phyloP scores from a whole-genome alignment of 2,329 filamentous ascomycete species.

The Xylaria sp. region DNA sequence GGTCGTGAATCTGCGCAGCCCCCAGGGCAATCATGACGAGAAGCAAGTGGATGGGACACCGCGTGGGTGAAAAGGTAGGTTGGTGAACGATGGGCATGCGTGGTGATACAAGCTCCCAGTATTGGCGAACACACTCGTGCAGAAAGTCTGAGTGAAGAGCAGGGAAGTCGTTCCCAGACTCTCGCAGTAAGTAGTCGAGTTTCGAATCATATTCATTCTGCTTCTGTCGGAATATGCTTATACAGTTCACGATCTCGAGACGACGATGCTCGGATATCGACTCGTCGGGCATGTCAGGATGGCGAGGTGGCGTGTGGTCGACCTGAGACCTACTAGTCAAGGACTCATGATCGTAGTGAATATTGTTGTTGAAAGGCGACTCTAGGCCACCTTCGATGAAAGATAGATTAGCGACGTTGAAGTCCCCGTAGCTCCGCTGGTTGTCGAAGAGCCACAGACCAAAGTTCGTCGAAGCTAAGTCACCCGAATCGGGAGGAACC shows the following conservation, averaged over 20 bases:
- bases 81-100: conserved; percentile 90
- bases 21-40: conserved; percentile 87
- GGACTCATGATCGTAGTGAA: conserved; percentile 64
- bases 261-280: conserved; percentile 58
- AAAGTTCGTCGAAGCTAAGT: conserved; percentile 58
- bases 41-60: conserved; percentile 80
- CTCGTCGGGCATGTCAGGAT: conserved; percentile 56
- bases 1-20: conserved; percentile 78
- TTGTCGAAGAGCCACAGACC: conserved; percentile 64
- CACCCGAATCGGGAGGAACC: conserved; percentile 51
- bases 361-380: conserved; percentile 63
- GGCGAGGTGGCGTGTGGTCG: conserved; percentile 56
- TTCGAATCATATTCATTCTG: conserved; percentile 55
- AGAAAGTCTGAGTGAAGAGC: conserved; percentile 80
- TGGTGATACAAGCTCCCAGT: conserved; percentile 87
- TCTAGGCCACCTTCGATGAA: conserved; percentile 63
- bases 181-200: conserved; percentile 50
- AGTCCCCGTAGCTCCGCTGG: conserved; percentile 56
- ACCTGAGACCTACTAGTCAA: conserved; percentile 60
- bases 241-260: conserved; percentile 58
- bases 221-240: conserved; percentile 57
- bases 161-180: conserved; percentile 57
- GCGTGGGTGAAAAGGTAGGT: conserved; percentile 83
- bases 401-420: conserved; percentile 57
- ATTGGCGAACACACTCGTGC: conserved; percentile 85